Evolutionary conservation across 352 stramenopile genomes (phyloP).

Genomic region (Phytopythium aichiense): DNA sequence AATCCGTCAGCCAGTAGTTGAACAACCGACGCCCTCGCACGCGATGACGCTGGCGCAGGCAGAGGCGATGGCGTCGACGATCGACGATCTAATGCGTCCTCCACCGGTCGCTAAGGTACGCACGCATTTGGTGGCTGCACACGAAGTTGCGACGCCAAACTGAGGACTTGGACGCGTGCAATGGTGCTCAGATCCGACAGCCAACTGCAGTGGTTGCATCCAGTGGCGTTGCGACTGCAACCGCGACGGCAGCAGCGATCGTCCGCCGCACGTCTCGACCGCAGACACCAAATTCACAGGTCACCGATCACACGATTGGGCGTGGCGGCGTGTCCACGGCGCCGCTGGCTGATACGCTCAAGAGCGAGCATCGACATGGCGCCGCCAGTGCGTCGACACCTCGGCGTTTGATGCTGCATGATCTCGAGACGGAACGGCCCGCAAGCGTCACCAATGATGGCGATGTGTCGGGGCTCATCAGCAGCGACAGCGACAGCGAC

Average conservation of each 20-base stretch:
- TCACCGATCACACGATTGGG: neutral
- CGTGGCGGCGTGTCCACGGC: neutral
- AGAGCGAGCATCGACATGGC: neutral
- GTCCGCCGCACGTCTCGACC: neutral
- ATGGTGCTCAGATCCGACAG: neutral
- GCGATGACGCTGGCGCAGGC: slow-evolving; percentile 4
- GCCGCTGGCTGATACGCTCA: neutral
- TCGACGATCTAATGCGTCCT: slow-evolving; percentile 36
- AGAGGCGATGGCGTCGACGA: slow-evolving; percentile 10
- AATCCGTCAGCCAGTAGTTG: neutral
- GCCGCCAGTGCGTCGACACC: neutral
- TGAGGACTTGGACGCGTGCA: neutral
- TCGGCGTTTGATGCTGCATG: neutral
- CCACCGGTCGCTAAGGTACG: slow-evolving; percentile 21
- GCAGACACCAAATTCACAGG: neutral
- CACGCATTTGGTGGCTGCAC: neutral
- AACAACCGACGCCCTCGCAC: neutral
- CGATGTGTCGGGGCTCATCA: slow-evolving; percentile 73
- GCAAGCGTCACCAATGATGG: slow-evolving; percentile 31
- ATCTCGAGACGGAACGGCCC: neutral
- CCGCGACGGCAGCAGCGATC: neutral
- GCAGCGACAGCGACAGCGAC: slow-evolving; percentile 73
- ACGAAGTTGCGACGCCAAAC: neutral
- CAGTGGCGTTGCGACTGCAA: neutral
- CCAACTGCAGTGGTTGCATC: neutral